These are phyloP conservation scores for Mallotus japonicus DNA, from an alignment of 441 rosid species.

Conservation along the genomic window DNA sequence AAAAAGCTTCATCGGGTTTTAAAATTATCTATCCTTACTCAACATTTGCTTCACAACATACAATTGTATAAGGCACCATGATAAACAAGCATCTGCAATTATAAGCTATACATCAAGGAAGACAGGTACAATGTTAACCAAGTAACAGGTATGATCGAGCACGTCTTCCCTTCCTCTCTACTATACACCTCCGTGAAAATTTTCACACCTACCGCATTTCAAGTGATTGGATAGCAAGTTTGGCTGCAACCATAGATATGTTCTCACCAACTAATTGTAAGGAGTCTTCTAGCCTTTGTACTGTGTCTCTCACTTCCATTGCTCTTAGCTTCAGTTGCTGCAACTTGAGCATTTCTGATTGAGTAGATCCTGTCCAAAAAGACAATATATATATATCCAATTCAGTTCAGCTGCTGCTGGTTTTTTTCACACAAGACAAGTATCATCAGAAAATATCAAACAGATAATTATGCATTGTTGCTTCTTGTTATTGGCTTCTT, in stretches of 20 bases:
- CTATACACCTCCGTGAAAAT: not conserved
- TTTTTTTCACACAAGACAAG: not conserved
- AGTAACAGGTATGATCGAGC: not conserved
- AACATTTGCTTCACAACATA: no score
- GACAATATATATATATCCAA: not conserved
- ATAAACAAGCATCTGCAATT: no score
- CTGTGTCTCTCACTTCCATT: conserved; percentile 61
- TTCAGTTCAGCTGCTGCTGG: not conserved
- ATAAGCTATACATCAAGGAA: no score
- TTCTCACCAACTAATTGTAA: conserved; percentile 48
- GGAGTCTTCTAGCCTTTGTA: conserved; percentile 53
- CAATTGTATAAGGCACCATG: no score
- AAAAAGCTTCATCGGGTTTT: no score
- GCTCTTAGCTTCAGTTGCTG: conserved; percentile 57
- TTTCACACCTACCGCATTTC: conserved; percentile 33
- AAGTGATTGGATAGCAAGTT: conserved; percentile 74
- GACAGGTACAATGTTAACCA: no score
- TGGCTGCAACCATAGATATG: conserved; percentile 64
- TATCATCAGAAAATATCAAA: not conserved
- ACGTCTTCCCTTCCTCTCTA: not conserved
- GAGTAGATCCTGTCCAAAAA: conserved; percentile 44
- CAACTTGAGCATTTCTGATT: conserved; percentile 57
- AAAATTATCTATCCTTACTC: no score
- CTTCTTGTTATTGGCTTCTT: no score
- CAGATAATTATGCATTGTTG: not conserved